Conservation (phyloP, 495 filamentous ascomycete genomes). For the Friedmanniomyces simplex region DNA sequence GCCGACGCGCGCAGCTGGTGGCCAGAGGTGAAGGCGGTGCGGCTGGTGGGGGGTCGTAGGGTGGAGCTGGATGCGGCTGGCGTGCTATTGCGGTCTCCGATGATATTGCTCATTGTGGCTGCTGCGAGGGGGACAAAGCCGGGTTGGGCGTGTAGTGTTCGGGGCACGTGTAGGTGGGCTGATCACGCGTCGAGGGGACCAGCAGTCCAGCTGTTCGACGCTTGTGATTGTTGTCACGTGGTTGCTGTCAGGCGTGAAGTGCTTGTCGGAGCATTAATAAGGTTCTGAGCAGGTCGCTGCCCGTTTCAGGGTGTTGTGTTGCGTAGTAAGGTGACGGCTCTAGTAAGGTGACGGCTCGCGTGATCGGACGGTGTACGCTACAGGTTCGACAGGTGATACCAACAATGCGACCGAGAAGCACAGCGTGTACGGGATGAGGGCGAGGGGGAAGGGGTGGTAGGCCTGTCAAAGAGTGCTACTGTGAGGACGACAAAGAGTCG, state of each 20-base stretch:
- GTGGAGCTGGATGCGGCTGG: slow-evolving; percentile 72
- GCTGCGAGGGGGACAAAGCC: neutral
- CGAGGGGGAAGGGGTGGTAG: neutral
- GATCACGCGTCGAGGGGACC: neutral
- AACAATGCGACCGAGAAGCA: neutral
- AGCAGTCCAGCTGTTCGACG: slow-evolving; percentile 2
- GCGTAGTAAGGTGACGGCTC: no score
- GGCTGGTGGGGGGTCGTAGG: slow-evolving; percentile 80
- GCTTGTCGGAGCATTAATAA: neutral
- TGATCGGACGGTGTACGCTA: no score
- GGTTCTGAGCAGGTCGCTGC: neutral
- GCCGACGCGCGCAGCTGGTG: slow-evolving; percentile 91
- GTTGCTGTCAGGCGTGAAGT: neutral
- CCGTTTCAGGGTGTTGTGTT: no score
- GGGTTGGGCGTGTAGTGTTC: neutral
- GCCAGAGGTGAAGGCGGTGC: slow-evolving; percentile 58
- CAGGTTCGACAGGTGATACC: no score
- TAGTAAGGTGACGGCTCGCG: neutral
- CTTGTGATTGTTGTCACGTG: neutral
- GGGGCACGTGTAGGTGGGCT: no score
- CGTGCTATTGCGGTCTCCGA: slow-evolving; percentile 93
- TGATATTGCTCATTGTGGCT: slow-evolving; percentile 54
- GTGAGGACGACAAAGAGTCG: neutral
- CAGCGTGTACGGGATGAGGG: neutral
- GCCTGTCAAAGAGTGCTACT: neutral